phyloP scores from a whole-genome alignment of 2,329 filamentous ascomycete genomes.

The Fusarium sp. region DNA sequence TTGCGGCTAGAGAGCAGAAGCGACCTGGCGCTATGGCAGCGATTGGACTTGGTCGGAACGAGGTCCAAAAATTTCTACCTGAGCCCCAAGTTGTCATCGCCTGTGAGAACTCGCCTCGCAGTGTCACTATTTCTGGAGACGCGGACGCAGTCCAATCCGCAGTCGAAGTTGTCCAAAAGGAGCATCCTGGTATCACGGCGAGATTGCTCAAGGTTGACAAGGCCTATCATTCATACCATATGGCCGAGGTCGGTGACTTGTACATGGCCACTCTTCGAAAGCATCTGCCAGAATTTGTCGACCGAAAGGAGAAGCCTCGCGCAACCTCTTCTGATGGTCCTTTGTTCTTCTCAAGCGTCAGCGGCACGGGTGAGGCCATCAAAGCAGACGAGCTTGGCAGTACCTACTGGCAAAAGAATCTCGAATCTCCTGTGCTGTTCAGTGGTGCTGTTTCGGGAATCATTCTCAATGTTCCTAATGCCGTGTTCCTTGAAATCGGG shows the following conservation, averaged over 20 bases:
- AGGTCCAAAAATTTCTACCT: constrained; percentile 43
- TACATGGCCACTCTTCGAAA: background rate
- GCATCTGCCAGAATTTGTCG: background rate
- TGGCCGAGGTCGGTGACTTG: no score
- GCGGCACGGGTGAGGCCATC: background rate
- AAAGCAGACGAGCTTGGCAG: constrained; percentile 6
- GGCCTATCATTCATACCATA: constrained; percentile 54
- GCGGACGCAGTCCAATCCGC: constrained; percentile 38
- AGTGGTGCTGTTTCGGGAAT: constrained; percentile 24
- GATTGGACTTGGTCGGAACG: constrained; percentile 50
- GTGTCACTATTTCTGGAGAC: constrained; percentile 53
- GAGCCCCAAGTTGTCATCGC: constrained; percentile 46
- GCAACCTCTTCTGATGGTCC: background rate
- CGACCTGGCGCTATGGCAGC: constrained; percentile 53
- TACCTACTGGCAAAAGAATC: constrained; percentile 47
- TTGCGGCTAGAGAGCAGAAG: constrained; percentile 10
- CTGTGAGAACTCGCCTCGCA: constrained; percentile 52
- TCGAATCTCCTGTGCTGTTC: constrained; percentile 48
- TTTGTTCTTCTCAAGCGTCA: constrained; percentile 44
- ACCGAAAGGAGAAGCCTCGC: background rate
- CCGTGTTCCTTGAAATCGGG: constrained; percentile 44
- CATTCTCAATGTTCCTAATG: background rate
- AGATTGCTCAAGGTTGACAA: constrained; percentile 52
- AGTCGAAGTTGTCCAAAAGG: constrained; percentile 46
- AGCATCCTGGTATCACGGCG: constrained; percentile 46